Evolutionary conservation across 176 grass and related monocot species (phyloP), one percentile per base, ranked within the genome.

Genomic region (Oryza coarctata): DNA sequence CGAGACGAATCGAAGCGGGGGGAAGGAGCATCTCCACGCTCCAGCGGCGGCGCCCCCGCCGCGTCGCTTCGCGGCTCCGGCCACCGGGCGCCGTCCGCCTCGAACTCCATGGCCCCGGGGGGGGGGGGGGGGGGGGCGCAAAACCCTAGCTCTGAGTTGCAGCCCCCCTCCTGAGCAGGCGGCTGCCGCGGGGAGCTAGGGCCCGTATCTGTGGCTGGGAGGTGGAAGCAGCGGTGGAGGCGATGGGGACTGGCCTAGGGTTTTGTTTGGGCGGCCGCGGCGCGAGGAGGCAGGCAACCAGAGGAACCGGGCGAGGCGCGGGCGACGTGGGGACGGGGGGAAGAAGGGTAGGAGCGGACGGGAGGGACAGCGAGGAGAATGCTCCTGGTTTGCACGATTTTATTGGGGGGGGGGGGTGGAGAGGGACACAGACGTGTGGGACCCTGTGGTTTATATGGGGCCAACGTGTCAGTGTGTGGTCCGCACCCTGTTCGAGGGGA

Each of bases 1-100:
- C 86, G 89, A 18, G 83, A 89, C 71, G 92, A 94, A 84, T 94
- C 92, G 75, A 91, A 91, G 75, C 92, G 92, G 9, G 60, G 75
- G 11, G 83, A 87, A 34, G 74, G 47, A 5, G 38, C 63, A 31
- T 86, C 84, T 52, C 58, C 60, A 74, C 74, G 79, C 71, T 81
- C 82, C 12, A 32, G 63, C 22, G 64, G 78, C 18, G n/a, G 75
- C 31, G 74, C 50, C 41, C 79, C 68, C 20, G 74, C 45, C 0
- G 69, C 22, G 25, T 68, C 79, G 14, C 79, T 84, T 41, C 74
- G 84, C 68, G 31, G 74, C 45, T 69, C 62, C 63, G 62, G 62
- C 80, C 80, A 83, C 63, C 75, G 75, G 49, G 69, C 31, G 68
- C 84, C 63, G 36, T 69, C 84, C 69, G 61, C 84, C 31, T 77